A percentile compares a stretch with the other conserved stretches of the same genome.
phyloP scores from a whole-genome alignment of 1,139 yeast genomes.

The Spencermartinsiella ligniputridi region DNA sequence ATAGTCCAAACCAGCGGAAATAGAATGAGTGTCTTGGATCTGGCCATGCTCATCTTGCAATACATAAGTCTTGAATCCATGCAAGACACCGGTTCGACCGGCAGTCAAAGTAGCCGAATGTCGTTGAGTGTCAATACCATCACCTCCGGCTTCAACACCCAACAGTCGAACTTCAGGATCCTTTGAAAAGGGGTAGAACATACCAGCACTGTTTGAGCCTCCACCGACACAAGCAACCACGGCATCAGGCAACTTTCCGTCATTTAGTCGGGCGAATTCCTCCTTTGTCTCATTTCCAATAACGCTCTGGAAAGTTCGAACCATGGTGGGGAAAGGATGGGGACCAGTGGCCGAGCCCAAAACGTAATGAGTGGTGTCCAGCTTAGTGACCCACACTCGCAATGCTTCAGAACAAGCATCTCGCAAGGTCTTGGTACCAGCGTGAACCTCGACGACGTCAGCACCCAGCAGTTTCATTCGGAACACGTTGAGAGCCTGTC shows the following conservation, averaged over 20 bases:
- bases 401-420: slow-evolving; percentile 98
- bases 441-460: slow-evolving; percentile 83
- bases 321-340: slow-evolving; percentile 97
- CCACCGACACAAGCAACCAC: slow-evolving; percentile 99
- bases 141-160: slow-evolving; percentile 99
- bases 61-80: slow-evolving; percentile 92
- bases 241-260: slow-evolving; percentile 84
- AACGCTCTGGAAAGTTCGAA: slow-evolving; percentile 95
- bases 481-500: slow-evolving; percentile 97
- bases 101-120: slow-evolving; percentile 93
- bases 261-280: slow-evolving; percentile 73
- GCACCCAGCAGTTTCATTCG: slow-evolving; percentile 97
- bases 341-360: slow-evolving; percentile 99
- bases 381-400: slow-evolving; percentile 89
- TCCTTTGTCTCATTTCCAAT: slow-evolving; percentile 93
- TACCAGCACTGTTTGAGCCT: slow-evolving; percentile 95
- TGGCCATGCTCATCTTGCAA: slow-evolving; percentile 92
- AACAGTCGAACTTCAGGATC: slow-evolving; percentile 71
- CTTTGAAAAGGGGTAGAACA: slow-evolving; percentile 89
- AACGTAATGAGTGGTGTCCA: slow-evolving; percentile 82
- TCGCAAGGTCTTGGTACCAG: slow-evolving; percentile 93
- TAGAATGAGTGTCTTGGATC: slow-evolving; percentile 95
- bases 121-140: slow-evolving; percentile 77
- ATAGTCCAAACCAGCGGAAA: slow-evolving; percentile 96
- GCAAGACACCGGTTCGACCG: slow-evolving; percentile 96